Percentiles rank a stretch among this genome's conserved stretches.
phyloP scores from a whole-genome alignment of 345 rosid species.

The Citrus cavaleriei region DNA sequence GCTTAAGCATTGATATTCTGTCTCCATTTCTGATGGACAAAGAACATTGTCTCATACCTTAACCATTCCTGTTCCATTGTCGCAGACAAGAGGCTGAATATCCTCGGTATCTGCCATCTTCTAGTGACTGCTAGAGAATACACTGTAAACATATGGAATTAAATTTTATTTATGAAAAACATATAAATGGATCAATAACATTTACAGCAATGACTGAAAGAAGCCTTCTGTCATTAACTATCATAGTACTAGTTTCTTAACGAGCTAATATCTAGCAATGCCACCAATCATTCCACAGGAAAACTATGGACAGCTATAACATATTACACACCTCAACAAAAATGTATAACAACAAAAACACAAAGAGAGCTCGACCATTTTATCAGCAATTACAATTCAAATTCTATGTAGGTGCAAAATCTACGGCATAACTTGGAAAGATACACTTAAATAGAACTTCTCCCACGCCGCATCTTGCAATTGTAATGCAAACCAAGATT shows the following conservation, averaged over 20 bases:
- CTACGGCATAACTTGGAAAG: not conserved
- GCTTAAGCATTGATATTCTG: not conserved
- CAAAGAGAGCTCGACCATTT: not conserved
- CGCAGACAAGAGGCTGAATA: constrained; percentile 50
- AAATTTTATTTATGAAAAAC: not conserved
- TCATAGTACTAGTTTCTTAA: not conserved
- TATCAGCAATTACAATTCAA: not conserved
- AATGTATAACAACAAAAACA: not conserved
- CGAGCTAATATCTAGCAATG: not conserved
- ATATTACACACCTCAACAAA: not conserved
- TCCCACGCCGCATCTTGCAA: not conserved
- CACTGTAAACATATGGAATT: not conserved
- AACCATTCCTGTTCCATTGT: constrained; percentile 52
- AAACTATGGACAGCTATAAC: not conserved
- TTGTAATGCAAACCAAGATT: not conserved
- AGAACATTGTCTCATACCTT: constrained; percentile 23
- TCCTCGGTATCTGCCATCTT: constrained; percentile 35
- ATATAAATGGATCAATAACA: not conserved
- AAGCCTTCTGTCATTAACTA: not conserved
- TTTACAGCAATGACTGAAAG: not conserved
- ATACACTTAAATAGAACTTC: not conserved
- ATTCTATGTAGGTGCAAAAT: not conserved
- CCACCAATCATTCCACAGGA: not conserved
- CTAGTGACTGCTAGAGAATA: not conserved
- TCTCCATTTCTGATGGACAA: not conserved